Percentiles rank a stretch among this genome's conserved stretches.
Conservation (phyloP, 1,284 basidiomycete species). For the Pseudozyma pruni region DNA sequence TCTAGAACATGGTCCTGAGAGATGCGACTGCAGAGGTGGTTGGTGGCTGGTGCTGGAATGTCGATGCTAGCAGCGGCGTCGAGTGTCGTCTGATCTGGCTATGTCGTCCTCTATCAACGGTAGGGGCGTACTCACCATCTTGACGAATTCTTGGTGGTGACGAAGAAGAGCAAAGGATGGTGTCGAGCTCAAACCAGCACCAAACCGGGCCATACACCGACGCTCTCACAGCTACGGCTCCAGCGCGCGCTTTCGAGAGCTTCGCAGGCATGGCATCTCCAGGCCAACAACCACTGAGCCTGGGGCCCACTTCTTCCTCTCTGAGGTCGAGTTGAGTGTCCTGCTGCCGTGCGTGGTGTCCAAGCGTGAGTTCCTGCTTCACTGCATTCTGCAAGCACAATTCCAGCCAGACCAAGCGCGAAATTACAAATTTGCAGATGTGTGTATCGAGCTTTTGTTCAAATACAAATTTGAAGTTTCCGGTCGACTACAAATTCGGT, state of each 20-base stretch:
- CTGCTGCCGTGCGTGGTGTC: too few species aligned
- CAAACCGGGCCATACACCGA: conserved; percentile 13
- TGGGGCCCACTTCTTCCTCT: too few species aligned
- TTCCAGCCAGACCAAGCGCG: background rate
- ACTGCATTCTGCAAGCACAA: background rate
- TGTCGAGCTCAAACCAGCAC: conserved; percentile 33
- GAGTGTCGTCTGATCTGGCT: conserved; percentile 25
- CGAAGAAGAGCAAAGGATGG: conserved; percentile 40
- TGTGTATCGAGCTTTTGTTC: background rate
- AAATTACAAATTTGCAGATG: background rate
- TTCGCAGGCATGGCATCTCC: too few species aligned
- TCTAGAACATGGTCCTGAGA: background rate
- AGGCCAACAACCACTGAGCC: too few species aligned
- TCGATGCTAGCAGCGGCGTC: conserved; percentile 13
- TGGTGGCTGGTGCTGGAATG: conserved; percentile 1
- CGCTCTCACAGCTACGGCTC: too few species aligned
- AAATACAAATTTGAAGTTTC: conserved; percentile 18
- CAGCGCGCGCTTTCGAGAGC: too few species aligned
- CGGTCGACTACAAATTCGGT: conserved; percentile 15
- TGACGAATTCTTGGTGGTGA: conserved; percentile 55
- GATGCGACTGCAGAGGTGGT: background rate
- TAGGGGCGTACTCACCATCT: conserved; percentile 44
- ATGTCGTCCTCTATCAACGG: conserved; percentile 14
- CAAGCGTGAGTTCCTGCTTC: too few species aligned
- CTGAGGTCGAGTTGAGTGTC: too few species aligned